These are phyloP conservation scores for Panicum virgatum DNA, from an alignment of 202 grass and related monocot species.

Conservation along the genomic window DNA sequence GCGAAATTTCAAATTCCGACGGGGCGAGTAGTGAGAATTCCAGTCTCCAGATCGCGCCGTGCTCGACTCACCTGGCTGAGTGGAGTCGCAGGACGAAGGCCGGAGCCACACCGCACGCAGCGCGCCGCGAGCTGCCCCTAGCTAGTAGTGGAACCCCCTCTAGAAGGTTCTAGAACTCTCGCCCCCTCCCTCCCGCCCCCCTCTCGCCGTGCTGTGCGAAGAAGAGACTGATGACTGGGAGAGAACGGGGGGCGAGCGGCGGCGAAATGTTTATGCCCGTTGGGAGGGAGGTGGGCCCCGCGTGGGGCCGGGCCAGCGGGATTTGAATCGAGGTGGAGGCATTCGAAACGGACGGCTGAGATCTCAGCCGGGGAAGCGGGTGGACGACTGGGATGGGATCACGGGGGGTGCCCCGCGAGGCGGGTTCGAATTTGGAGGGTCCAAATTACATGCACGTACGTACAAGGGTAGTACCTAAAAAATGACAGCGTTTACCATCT, in stretches of 20 bases:
- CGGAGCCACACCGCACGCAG: background rate
- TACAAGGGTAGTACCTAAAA: no score
- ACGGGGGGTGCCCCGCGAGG: slow-evolving; percentile 9
- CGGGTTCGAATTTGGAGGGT: slow-evolving; percentile 43
- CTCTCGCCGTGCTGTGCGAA: background rate
- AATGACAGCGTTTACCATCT: background rate
- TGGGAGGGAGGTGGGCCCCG: background rate
- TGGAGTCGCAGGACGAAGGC: background rate
- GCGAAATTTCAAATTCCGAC: slow-evolving; percentile 10
- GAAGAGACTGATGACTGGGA: background rate
- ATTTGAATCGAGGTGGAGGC: slow-evolving; percentile 36
- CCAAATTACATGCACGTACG: background rate
- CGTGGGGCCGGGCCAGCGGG: background rate
- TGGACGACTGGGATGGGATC: slow-evolving; percentile 10
- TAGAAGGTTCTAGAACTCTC: slow-evolving; percentile 37
- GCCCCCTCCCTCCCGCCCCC: background rate
- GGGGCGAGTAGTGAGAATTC: background rate
- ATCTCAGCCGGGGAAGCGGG: background rate
- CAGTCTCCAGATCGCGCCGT: background rate
- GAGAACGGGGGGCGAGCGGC: background rate
- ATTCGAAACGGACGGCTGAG: slow-evolving; percentile 49
- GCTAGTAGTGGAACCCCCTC: background rate
- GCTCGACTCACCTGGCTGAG: background rate
- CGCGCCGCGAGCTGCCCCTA: background rate
- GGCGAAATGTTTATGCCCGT: background rate